Conservation (phyloP, 495 filamentous ascomycete genomes). For the Penicillium lagena region DNA sequence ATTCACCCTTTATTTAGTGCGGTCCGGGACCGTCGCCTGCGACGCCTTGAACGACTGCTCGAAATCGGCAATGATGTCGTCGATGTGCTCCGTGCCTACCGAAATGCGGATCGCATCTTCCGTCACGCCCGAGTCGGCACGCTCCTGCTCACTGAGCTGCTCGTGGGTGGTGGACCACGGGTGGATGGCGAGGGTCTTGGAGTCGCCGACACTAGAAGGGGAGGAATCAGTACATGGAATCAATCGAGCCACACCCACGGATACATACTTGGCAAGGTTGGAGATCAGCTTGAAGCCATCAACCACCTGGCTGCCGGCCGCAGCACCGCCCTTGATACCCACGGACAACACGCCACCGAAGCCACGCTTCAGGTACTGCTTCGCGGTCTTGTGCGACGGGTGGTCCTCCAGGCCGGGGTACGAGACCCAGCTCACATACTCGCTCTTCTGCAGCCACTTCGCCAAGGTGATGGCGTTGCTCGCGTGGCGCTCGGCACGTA, state of each 20-base stretch:
- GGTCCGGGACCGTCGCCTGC: slow-evolving; percentile 23
- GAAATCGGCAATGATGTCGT: slow-evolving; percentile 97
- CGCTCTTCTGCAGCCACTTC: slow-evolving; percentile 75
- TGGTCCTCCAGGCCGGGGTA: slow-evolving; percentile 88
- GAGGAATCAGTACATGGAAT: slow-evolving; percentile 4
- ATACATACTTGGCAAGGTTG: slow-evolving; percentile 72
- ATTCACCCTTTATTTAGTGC: neutral
- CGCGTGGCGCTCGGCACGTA: slow-evolving; percentile 84
- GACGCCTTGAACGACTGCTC: slow-evolving; percentile 75
- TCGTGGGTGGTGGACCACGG: slow-evolving; percentile 96
- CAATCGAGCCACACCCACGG: neutral
- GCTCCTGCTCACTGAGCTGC: slow-evolving; percentile 83
- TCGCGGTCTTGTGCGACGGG: slow-evolving; percentile 69
- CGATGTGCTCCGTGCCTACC: slow-evolving; percentile 94
- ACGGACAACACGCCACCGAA: slow-evolving; percentile 92
- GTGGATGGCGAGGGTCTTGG: slow-evolving; percentile 90
- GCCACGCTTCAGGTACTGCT: slow-evolving; percentile 83
- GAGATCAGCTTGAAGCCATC: slow-evolving; percentile 94
- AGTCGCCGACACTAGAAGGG: slow-evolving; percentile 52
- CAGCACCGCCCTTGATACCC: slow-evolving; percentile 82
- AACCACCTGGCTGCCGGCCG: slow-evolving; percentile 78
- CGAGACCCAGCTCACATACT: slow-evolving; percentile 86
- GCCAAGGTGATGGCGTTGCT: slow-evolving; percentile 78
- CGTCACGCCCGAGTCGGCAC: slow-evolving; percentile 72
- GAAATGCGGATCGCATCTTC: slow-evolving; percentile 95